Evolutionary conservation across 2,329 filamentous ascomycete species (phyloP).

Genomic region (Fulvia fulva): DNA sequence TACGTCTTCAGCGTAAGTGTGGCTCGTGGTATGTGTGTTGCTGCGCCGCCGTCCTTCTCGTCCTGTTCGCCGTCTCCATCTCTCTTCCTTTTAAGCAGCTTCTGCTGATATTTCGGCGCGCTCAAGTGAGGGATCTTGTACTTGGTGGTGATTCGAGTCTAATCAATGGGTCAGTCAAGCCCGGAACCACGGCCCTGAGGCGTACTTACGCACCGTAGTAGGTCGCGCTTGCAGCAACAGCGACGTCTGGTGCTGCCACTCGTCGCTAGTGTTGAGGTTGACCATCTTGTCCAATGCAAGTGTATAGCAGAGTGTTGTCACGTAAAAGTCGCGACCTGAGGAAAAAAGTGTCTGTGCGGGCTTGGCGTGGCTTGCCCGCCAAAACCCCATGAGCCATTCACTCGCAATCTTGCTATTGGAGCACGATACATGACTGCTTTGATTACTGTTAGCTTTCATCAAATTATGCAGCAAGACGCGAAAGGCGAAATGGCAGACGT

Average conservation of each 20-base stretch:
- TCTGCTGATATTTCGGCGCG: conserved; percentile 31
- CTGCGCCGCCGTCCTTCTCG: conserved; percentile 20
- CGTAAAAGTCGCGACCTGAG: not conserved
- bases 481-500: not conserved
- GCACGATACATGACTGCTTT: not conserved
- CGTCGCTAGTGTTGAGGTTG: conserved; percentile 69
- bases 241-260: conserved; percentile 85
- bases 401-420: too few relatives aligned
- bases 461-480: not conserved
- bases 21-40: conserved; percentile 56
- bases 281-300: not conserved
- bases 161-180: conserved; percentile 2
- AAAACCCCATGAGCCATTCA: not conserved
- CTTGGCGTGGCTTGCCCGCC: not conserved
- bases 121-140: conserved; percentile 62
- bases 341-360: not conserved
- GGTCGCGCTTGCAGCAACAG: conserved; percentile 84
- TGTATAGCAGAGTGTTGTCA: not conserved
- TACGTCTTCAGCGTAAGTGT: conserved; percentile 83
- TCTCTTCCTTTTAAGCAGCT: conserved; percentile 25
- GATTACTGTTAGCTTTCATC: too few relatives aligned
- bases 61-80: conserved; percentile 22
- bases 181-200: not conserved
- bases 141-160: conserved; percentile 90
- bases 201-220: conserved; percentile 60